Conservation (phyloP, 1,139 yeast genomes). For the Diutina catenulata region DNA sequence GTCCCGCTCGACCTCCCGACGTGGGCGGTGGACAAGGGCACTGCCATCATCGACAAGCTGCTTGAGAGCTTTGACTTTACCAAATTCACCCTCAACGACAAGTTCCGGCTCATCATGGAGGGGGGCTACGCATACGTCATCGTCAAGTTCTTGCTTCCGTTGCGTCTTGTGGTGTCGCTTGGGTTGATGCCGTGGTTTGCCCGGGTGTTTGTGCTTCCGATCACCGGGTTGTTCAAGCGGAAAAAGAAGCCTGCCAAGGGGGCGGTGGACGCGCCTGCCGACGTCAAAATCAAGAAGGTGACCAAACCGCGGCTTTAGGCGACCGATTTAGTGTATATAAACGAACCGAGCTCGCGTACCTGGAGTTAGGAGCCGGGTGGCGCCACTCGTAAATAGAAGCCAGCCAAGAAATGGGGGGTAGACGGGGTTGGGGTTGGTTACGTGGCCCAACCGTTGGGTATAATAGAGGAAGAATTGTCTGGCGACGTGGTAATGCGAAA, state of each 20-base stretch:
- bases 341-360: too few relatives aligned
- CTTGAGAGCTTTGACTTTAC: conserved; percentile 22
- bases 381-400: too few relatives aligned
- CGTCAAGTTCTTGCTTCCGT: conserved; percentile 54
- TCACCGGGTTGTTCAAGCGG: conserved; percentile 22
- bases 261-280: neutral
- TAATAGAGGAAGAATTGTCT: too few relatives aligned
- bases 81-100: conserved; percentile 33
- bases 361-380: too few relatives aligned
- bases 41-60: conserved; percentile 41
- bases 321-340: too few relatives aligned
- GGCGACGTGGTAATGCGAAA: too few relatives aligned
- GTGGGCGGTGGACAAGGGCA: conserved; percentile 54
- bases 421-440: too few relatives aligned
- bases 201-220: conserved; percentile 42
- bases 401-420: too few relatives aligned
- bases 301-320: neutral
- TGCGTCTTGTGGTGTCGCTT: conserved; percentile 46
- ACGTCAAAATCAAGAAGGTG: neutral
- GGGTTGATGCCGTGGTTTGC: conserved; percentile 62
- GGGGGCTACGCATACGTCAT: conserved; percentile 87
- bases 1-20: conserved; percentile 48
- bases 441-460: too few relatives aligned
- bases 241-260: conserved; percentile 7
- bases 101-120: conserved; percentile 50